Evolutionary conservation across 352 stramenopile species (phyloP).

Genomic region (Phytophthora foliorum): DNA sequence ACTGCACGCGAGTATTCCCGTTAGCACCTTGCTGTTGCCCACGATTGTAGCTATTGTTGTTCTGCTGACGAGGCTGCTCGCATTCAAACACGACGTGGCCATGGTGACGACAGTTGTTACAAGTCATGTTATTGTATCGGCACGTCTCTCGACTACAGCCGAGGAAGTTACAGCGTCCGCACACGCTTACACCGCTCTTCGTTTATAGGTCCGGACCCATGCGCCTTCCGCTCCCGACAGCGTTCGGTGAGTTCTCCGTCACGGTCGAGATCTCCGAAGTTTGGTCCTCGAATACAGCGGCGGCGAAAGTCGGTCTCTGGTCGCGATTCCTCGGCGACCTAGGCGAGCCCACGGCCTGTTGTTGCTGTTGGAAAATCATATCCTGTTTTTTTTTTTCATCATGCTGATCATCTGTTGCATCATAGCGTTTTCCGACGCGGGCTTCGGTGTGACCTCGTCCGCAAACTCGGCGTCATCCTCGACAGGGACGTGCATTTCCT

Average conservation of each 20-base stretch:
- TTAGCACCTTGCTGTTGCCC: too few species aligned
- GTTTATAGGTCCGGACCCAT: not conserved
- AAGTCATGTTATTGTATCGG: constrained; percentile 1
- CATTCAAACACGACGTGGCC: not conserved
- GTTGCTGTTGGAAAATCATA: not conserved
- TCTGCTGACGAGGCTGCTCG: not conserved
- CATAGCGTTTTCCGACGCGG: not conserved
- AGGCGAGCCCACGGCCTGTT: not conserved
- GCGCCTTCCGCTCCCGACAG: not conserved
- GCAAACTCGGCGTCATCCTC: not conserved
- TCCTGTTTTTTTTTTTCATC: not conserved
- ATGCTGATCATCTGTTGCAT: not conserved
- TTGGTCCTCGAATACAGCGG: not conserved
- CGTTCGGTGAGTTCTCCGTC: not conserved
- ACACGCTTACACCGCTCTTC: not conserved
- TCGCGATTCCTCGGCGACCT: not conserved
- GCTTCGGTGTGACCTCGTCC: not conserved
- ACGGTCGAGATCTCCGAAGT: not conserved
- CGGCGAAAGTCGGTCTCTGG: not conserved
- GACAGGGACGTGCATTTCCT: not conserved
- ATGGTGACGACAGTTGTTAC: not conserved
- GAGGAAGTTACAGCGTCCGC: not conserved
- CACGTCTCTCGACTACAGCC: not conserved
- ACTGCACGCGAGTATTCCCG: too few species aligned
- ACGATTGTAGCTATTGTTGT: not conserved